Conservation (phyloP, 805 yeast species). For the Pichia kluyveri region DNA sequence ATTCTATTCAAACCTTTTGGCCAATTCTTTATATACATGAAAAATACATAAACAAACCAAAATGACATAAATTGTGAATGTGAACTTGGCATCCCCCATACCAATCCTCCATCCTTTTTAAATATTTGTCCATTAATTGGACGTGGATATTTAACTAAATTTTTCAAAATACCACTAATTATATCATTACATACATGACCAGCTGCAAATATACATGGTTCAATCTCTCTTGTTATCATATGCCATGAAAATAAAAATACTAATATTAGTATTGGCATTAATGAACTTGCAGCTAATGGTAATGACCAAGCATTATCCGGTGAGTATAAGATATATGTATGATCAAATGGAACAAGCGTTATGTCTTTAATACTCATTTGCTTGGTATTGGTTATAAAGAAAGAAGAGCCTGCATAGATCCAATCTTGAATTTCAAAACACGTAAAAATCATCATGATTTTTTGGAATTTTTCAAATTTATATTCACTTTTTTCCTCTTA, state of each 20-base stretch:
- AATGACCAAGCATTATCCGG: conserved; percentile 54
- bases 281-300: conserved; percentile 60
- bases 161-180: conserved; percentile 59
- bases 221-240: conserved; percentile 71
- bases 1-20: not conserved
- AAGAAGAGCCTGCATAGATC: no score
- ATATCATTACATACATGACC: conserved; percentile 82
- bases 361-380: not conserved
- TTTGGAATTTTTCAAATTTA: no score
- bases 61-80: conserved; percentile 95
- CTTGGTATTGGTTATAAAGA: no score
- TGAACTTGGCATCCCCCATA: conserved; percentile 96
- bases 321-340: conserved; percentile 75
- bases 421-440: no score
- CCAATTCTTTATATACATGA: conserved; percentile 36
- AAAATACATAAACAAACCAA: conserved; percentile 47
- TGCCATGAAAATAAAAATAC: conserved; percentile 81
- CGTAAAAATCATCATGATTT: no score
- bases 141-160: conserved; percentile 57
- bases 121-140: conserved; percentile 42
- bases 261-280: conserved; percentile 71
- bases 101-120: conserved; percentile 25
- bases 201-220: conserved; percentile 70
- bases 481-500: no score
- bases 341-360: conserved; percentile 57